Base-by-base conservation (phyloP, 2,329 filamentous ascomycete species). In the Fusarium domesticum region DNA sequence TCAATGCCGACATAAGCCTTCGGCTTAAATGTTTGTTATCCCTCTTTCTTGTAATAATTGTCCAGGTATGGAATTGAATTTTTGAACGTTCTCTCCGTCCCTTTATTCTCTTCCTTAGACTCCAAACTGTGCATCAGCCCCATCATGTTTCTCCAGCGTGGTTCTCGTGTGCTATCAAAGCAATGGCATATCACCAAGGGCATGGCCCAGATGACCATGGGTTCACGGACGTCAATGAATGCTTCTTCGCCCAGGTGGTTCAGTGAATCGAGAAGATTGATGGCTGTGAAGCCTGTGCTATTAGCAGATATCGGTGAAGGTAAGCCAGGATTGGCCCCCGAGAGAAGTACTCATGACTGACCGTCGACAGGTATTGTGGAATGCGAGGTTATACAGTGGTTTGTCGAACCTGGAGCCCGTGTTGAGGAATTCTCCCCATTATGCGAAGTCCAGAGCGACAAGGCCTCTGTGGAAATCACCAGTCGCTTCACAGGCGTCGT, bases 351-450 rank as follows among this genome's bases (percentile, higher is more conserved):
- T 28, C 23, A 10, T 28, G 23, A 28, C 7, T 28, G 23, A 28
- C 44, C 32, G 17, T 11, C 30, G 3, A 33, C 58, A 93, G 93
- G 93, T 43, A 98, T 97, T 62, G 91, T 93, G 64, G 93, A 98
- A 72, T 96, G 93, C 64, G 93, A 98, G 70, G 89, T 98, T 62
- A 97, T 97, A 61, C 93, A 98, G 74, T 98, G 93, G 93, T 98
- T 97, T 66, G 92, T 98, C 55, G 87, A 96, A 70, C 90, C 95
- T 38, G 92, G 91, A 46, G 93, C 93, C 28, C 84, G 87, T 45
- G 91, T 98, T 59, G 91, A 98, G 72, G 92, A 98, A 73, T 98
- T 96, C 78, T 93, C 95, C 58, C 93, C 92, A 48, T 78, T 98
- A 36, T 98, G 93, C 71, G 93, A 98, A 72, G 95, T 98, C 35